Conservation (phyloP, 2,329 filamentous ascomycete genomes). For the Fusarium scirpi region DNA sequence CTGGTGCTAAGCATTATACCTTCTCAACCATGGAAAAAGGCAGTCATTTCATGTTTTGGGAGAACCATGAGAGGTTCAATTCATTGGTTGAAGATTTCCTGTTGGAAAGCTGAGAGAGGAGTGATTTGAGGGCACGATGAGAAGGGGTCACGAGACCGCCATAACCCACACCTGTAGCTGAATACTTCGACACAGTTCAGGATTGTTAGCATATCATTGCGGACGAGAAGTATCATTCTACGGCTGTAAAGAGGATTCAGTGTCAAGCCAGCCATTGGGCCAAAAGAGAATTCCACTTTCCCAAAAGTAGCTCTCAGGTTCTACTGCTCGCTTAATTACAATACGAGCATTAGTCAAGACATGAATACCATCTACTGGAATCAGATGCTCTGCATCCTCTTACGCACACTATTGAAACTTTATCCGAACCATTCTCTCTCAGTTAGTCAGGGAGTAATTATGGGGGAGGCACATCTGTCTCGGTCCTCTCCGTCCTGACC, state of each 20-base stretch:
- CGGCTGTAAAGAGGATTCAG: no score
- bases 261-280: neutral
- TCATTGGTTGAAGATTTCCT: neutral
- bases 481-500: neutral
- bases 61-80: neutral
- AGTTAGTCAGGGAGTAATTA: neutral
- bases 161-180: neutral
- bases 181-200: neutral
- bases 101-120: neutral
- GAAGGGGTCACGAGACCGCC: neutral
- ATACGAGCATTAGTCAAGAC: neutral
- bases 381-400: neutral
- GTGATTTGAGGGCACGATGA: no score
- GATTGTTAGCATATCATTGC: no score
- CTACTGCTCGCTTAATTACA: neutral
- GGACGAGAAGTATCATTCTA: no score
- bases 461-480: neutral
- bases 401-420: neutral
- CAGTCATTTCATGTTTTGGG: slow-evolving; percentile 5
- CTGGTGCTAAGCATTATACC: neutral
- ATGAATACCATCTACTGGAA: neutral
- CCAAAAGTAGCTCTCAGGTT: neutral
- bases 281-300: neutral
- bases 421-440: neutral
- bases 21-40: neutral